Evolutionary conservation across 345 rosid species (phyloP).

Genomic region (Corchorus olitorius): DNA sequence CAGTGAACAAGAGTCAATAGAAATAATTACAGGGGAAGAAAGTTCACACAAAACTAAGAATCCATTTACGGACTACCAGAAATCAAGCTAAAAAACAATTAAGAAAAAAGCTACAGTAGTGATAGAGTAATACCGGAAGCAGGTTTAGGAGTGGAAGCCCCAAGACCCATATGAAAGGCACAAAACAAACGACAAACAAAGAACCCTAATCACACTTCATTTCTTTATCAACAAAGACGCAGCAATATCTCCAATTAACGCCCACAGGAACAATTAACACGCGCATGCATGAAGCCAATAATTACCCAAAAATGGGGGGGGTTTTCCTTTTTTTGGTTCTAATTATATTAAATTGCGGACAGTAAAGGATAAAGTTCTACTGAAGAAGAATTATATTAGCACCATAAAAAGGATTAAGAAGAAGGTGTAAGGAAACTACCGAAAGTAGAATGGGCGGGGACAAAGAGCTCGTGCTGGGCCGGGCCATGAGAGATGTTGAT

Average conservation of each 20-base stretch:
- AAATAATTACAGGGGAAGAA: not conserved
- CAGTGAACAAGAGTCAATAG: not conserved
- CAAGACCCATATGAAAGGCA: constrained; percentile 12
- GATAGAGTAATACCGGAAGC: constrained; percentile 7
- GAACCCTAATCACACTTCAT: constrained; percentile 7
- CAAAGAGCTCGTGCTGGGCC: constrained; percentile 36
- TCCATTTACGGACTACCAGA: not conserved
- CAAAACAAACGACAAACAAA: constrained; percentile 1
- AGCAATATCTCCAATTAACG: not conserved
- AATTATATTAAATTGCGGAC: not conserved
- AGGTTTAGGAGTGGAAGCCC: constrained; percentile 7
- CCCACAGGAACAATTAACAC: not conserved
- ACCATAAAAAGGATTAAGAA: not conserved
- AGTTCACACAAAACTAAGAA: not conserved
- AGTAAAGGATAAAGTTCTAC: too few relatives aligned
- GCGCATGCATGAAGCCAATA: not conserved
- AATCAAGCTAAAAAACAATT: not conserved
- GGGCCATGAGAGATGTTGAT: constrained; percentile 44
- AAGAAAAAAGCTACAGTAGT: not conserved
- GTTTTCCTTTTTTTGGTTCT: not conserved
- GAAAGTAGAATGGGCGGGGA: constrained; percentile 36
- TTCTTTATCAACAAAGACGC: not conserved
- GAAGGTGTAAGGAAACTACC: constrained; percentile 41
- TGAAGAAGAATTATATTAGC: too few relatives aligned
- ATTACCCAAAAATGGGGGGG: not conserved